Conservation (phyloP, 306 rosid genomes). For the Begonia masoniana region DNA sequence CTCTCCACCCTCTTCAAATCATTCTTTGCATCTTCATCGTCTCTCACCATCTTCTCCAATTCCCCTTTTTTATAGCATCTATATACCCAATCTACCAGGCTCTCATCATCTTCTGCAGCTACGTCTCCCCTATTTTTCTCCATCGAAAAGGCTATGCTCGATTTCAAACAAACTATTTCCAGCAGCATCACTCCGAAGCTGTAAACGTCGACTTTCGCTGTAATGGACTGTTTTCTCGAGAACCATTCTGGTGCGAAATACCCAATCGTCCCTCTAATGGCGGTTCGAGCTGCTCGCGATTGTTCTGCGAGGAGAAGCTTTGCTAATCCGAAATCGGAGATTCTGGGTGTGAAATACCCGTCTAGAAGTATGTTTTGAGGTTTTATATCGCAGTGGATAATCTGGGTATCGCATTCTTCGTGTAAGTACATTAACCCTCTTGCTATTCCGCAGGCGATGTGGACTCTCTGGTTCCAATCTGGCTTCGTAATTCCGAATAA, state of each 20-base stretch:
- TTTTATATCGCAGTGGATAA: slow-evolving; percentile 22
- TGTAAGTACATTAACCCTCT: slow-evolving; percentile 23
- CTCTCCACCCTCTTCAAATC: slow-evolving; percentile 14
- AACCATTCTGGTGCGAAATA: slow-evolving; percentile 20
- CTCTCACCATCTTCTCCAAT: too few relatives aligned
- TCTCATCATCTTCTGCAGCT: too few relatives aligned
- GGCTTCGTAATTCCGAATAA: neutral
- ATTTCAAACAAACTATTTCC: slow-evolving; percentile 10
- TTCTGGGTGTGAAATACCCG: slow-evolving; percentile 5
- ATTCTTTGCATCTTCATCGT: slow-evolving; percentile 5
- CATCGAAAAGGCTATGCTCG: slow-evolving; percentile 1
- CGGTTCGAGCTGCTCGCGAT: slow-evolving; percentile 10
- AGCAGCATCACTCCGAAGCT: slow-evolving; percentile 12
- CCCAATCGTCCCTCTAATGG: slow-evolving; percentile 21
- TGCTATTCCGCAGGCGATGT: slow-evolving; percentile 13
- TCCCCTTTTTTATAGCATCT: too few relatives aligned
- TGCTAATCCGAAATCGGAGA: slow-evolving; percentile 22
- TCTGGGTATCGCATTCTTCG: slow-evolving; percentile 25
- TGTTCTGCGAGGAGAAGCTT: slow-evolving; percentile 18
- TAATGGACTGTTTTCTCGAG: neutral
- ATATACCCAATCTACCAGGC: too few relatives aligned
- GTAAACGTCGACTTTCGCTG: slow-evolving; percentile 11
- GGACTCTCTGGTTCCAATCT: slow-evolving; percentile 8
- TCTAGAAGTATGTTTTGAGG: slow-evolving; percentile 15
- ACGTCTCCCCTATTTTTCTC: neutral